Conservation (phyloP, 2,329 filamentous ascomycete genomes). For the Trichoderma aggressivum region DNA sequence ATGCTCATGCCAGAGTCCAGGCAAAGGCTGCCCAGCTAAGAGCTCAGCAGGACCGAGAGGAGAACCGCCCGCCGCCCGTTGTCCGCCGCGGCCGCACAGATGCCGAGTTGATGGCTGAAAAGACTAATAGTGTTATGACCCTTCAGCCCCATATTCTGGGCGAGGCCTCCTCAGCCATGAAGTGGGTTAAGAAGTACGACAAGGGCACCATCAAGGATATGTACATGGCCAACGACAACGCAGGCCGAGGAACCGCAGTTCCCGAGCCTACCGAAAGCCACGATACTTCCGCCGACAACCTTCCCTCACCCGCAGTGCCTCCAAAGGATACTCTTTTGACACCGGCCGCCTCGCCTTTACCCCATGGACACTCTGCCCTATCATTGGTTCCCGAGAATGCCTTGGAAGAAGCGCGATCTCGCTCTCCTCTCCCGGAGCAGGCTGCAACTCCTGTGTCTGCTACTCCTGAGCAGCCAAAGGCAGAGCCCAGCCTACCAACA, state of each 20-base stretch:
- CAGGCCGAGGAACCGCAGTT: conserved; percentile 60
- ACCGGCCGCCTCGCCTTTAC: conserved; percentile 11
- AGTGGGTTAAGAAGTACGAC: conserved; percentile 95
- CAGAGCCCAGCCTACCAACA: conserved; percentile 15
- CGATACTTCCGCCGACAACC: conserved; percentile 20
- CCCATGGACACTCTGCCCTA: conserved; percentile 25
- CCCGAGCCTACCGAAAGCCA: conserved; percentile 34
- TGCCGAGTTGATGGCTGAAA: conserved; percentile 56
- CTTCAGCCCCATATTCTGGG: conserved; percentile 79
- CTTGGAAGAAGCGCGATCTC: conserved; percentile 12
- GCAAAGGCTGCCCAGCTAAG: conserved; percentile 84
- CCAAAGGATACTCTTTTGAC: conserved; percentile 35
- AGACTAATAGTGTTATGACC: conserved; percentile 88
- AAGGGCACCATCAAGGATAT: conserved; percentile 79
- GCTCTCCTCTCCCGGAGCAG: background rate
- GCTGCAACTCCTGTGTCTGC: conserved; percentile 2
- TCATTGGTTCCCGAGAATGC: conserved; percentile 20
- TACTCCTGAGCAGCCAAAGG: background rate
- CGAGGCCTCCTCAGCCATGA: conserved; percentile 90
- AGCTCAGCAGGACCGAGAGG: conserved; percentile 62
- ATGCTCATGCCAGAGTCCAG: conserved; percentile 91
- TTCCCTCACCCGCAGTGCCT: conserved; percentile 40
- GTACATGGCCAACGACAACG: conserved; percentile 73
- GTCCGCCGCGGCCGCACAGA: conserved; percentile 54
- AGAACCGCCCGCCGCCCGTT: conserved; percentile 38